phyloP scores from a whole-genome alignment of 345 rosid species.

The Populus deltoides region DNA sequence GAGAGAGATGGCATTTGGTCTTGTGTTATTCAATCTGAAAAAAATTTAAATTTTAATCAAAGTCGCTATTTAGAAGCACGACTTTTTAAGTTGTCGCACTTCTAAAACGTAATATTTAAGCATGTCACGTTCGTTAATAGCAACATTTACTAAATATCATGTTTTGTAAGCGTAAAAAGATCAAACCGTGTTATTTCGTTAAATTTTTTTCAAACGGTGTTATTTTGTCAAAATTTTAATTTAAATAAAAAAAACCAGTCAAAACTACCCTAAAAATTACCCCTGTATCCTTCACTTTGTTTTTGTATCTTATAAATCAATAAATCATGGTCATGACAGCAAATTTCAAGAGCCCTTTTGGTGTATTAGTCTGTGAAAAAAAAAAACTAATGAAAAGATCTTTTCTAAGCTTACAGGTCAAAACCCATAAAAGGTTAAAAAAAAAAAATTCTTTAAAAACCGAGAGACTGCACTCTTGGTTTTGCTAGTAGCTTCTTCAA shows the following conservation, averaged over 20 bases:
- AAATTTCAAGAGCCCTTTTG: background rate
- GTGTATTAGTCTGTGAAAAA: background rate
- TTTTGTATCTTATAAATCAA: background rate
- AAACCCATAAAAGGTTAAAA: background rate
- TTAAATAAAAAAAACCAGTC: conserved; percentile 10
- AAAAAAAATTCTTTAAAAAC: no score
- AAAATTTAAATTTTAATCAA: no score
- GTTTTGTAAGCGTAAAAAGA: no score
- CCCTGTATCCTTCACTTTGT: background rate
- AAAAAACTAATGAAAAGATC: background rate
- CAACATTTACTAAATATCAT: no score
- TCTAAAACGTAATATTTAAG: no score
- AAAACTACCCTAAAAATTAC: conserved; percentile 13
- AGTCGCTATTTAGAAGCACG: rapidly evolving
- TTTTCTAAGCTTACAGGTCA: no score
- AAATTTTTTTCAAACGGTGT: rapidly evolving
- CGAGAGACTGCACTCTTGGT: no score
- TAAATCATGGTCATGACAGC: background rate
- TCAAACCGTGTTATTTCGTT: no score
- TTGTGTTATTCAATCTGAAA: rapidly evolving
- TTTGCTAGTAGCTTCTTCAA: no score
- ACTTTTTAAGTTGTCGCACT: no score
- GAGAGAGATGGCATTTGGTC: rapidly evolving
- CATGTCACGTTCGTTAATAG: rapidly evolving
- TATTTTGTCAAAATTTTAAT: no score